Conservation (phyloP, 2,329 filamentous ascomycete species). For the Arthrocladium fulminans region DNA sequence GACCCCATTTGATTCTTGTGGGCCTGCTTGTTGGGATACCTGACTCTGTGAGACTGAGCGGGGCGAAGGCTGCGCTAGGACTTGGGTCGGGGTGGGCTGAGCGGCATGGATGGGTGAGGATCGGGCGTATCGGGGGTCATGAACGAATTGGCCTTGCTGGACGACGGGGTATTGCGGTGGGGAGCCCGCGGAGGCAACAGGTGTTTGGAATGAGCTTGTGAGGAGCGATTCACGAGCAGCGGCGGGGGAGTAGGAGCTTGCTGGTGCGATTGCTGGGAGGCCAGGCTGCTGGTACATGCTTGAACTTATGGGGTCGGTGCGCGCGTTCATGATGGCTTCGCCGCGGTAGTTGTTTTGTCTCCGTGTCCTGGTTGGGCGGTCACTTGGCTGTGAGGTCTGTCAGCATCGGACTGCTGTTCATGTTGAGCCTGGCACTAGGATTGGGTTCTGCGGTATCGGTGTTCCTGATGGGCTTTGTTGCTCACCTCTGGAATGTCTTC, state of each 20-base stretch:
- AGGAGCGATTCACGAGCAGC: slow-evolving; percentile 14
- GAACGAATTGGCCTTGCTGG: slow-evolving; percentile 12
- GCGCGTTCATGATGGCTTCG: slow-evolving; percentile 21
- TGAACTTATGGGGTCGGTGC: slow-evolving; percentile 5
- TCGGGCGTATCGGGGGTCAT: slow-evolving; percentile 8
- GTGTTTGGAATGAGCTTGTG: slow-evolving; percentile 17
- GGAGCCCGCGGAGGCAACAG: slow-evolving; percentile 9
- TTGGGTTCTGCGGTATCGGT: neutral
- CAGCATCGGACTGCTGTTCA: slow-evolving; percentile 16
- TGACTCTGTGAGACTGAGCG: neutral
- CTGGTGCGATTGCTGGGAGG: slow-evolving; percentile 19
- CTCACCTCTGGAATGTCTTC: slow-evolving; percentile 25
- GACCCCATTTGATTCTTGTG: neutral
- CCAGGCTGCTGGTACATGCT: slow-evolving; percentile 16
- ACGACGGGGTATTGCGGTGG: slow-evolving; percentile 15
- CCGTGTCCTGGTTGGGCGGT: slow-evolving; percentile 36
- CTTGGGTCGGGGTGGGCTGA: slow-evolving; percentile 1
- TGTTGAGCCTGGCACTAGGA: slow-evolving; percentile 9
- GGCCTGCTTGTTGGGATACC: neutral
- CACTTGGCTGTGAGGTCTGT: slow-evolving; percentile 33
- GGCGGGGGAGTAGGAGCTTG: slow-evolving; percentile 18
- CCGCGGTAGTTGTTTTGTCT: slow-evolving; percentile 20
- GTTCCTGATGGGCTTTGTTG: neutral
- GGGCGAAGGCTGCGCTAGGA: neutral
- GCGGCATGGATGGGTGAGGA: slow-evolving; percentile 11